phyloP scores from a whole-genome alignment of 306 rosid genomes.

The Astragalus membranaceus region DNA sequence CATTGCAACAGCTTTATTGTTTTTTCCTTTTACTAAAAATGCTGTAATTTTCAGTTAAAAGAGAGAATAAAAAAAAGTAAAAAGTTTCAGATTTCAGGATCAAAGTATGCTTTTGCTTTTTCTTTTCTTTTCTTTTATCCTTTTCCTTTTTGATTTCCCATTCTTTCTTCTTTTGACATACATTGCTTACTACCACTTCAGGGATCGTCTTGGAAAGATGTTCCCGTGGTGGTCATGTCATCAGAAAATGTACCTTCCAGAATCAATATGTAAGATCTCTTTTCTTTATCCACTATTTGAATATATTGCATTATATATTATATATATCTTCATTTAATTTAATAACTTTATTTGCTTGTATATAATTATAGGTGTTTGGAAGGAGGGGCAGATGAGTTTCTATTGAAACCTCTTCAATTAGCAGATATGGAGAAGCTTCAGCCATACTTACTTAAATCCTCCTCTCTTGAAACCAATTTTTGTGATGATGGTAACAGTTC shows the following conservation, averaged over 20 bases:
- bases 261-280: constrained; percentile 61
- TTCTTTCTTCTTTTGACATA: constrained; percentile 17
- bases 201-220: constrained; percentile 97
- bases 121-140: neutral
- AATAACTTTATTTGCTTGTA: neutral
- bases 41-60: constrained; percentile 8
- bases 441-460: constrained; percentile 50
- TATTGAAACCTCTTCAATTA: constrained; percentile 75
- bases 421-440: constrained; percentile 83
- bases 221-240: constrained; percentile 93
- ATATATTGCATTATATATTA: neutral
- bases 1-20: neutral
- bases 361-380: constrained; percentile 65
- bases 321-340: too few species aligned
- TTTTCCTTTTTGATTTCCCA: neutral
- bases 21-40: neutral
- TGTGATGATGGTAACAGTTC: constrained; percentile 10
- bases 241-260: constrained; percentile 94
- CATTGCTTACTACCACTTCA: constrained; percentile 24
- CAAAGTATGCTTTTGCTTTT: constrained; percentile 17
- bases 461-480: constrained; percentile 4
- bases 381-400: constrained; percentile 92
- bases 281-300: too few species aligned
- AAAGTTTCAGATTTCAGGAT: constrained; percentile 23
- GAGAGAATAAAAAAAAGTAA: neutral